Percentiles rank a stretch among this genome's conserved stretches.
phyloP scores from a whole-genome alignment of 176 grass and related monocot species.

The Dendrocalamus sinicus region DNA sequence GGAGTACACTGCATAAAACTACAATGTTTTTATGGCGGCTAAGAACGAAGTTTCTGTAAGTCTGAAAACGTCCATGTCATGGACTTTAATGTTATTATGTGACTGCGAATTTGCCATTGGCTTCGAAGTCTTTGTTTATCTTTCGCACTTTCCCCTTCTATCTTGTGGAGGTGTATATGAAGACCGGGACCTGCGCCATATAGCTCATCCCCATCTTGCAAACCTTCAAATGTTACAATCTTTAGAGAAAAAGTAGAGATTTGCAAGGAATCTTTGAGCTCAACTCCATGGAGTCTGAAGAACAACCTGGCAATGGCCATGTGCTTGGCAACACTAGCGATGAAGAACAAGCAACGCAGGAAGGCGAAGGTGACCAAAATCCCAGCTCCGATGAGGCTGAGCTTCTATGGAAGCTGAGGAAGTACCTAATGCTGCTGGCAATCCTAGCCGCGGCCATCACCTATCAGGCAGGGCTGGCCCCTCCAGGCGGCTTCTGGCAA shows the following conservation, averaged over 20 bases:
- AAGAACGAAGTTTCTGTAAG: background rate
- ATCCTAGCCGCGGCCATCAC: slow-evolving; percentile 59
- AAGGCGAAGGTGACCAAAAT: background rate
- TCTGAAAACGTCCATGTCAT: slow-evolving; percentile 19
- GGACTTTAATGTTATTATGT: background rate
- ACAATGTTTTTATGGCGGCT: background rate
- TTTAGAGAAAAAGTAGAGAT: background rate
- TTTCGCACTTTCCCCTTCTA: background rate
- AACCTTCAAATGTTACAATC: slow-evolving; percentile 8
- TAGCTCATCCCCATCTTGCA: background rate
- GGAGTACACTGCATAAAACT: background rate
- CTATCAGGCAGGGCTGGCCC: slow-evolving; percentile 51
- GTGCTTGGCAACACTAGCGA: background rate
- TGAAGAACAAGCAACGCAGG: background rate
- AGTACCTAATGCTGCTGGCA: slow-evolving; percentile 60
- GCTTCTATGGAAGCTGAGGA: slow-evolving; percentile 57
- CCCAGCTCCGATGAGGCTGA: slow-evolving; percentile 8
- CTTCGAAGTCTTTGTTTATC: background rate
- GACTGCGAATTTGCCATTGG: background rate
- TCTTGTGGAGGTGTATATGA: slow-evolving; percentile 16
- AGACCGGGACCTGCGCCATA: background rate
- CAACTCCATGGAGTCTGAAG: slow-evolving; percentile 26
- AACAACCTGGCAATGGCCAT: slow-evolving; percentile 6
- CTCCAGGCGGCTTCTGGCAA: slow-evolving; percentile 67
- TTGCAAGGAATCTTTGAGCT: slow-evolving; percentile 9